phyloP scores from a whole-genome alignment of 495 filamentous ascomycete species.

The Lophiostoma macrostomum region DNA sequence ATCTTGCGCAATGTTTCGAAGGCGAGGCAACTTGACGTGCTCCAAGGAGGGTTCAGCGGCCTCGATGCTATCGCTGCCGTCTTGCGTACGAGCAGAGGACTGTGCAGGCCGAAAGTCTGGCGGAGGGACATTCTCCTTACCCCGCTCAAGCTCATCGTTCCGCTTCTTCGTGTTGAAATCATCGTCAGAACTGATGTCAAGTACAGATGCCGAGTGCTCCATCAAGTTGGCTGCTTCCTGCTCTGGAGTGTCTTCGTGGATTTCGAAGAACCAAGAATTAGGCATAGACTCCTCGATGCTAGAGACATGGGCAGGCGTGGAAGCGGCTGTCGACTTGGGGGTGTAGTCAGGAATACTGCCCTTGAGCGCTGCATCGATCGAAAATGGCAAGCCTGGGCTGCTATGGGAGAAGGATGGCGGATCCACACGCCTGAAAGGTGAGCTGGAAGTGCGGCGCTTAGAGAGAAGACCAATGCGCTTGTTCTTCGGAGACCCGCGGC shows the following conservation, averaged over 20 bases:
- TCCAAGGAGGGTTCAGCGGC: conserved; percentile 20
- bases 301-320: conserved; percentile 6
- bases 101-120: conserved; percentile 39
- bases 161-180: conserved; percentile 40
- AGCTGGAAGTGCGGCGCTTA: conserved; percentile 54
- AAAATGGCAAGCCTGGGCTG: conserved; percentile 58
- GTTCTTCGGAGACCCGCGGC: conserved; percentile 59
- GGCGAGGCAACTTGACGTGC: conserved; percentile 21
- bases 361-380: conserved; percentile 72
- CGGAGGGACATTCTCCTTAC: conserved; percentile 92
- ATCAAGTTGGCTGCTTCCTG: conserved; percentile 87
- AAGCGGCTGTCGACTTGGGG: conserved; percentile 36
- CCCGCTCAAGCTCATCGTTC: conserved; percentile 57
- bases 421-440: conserved; percentile 57
- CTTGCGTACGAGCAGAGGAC: conserved; percentile 30
- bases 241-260: conserved; percentile 87
- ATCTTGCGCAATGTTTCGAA: conserved; percentile 36
- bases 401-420: conserved; percentile 48
- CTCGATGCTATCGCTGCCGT: conserved; percentile 12
- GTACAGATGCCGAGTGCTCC: conserved; percentile 78
- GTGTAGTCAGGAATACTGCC: conserved; percentile 61
- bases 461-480: conserved; percentile 63
- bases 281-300: conserved; percentile 44
- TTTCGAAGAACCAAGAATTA: conserved; percentile 84
- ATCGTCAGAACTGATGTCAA: conserved; percentile 70